Conservation (phyloP, 1,284 basidiomycete species). For the Nidula niveotomentosa region DNA sequence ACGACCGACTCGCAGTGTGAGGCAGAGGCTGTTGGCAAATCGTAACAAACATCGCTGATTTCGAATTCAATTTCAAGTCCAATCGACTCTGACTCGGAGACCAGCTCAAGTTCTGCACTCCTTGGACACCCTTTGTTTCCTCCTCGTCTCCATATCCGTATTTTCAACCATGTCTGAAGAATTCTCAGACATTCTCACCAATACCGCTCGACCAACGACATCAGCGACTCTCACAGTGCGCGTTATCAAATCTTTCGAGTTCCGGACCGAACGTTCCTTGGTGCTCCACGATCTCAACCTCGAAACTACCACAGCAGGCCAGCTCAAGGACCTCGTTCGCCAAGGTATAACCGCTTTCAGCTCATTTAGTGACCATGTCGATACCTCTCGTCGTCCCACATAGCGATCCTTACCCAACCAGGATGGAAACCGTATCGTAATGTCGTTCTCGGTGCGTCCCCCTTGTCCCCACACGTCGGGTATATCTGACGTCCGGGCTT, state of each 20-base stretch:
- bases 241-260: constrained; percentile 95
- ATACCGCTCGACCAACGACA: constrained; percentile 65
- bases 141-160: not conserved
- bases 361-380: too few relatives aligned
- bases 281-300: constrained; percentile 85
- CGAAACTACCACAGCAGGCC: constrained; percentile 71
- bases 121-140: too few relatives aligned
- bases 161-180: constrained; percentile 37
- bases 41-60: too few relatives aligned
- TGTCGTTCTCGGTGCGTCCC: constrained; percentile 59
- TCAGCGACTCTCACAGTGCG: constrained; percentile 86
- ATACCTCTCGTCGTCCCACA: not conserved
- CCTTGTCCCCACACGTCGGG: too few relatives aligned
- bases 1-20: too few relatives aligned
- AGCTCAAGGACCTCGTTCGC: constrained; percentile 71
- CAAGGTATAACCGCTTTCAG: constrained; percentile 50
- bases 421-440: constrained; percentile 89
- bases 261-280: constrained; percentile 86
- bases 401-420: constrained; percentile 41
- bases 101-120: too few relatives aligned
- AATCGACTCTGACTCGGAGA: too few relatives aligned
- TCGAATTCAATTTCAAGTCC: too few relatives aligned
- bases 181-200: constrained; percentile 59
- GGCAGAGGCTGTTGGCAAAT: too few relatives aligned
- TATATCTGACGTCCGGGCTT: too few relatives aligned